Evolutionary conservation across 2,329 filamentous ascomycete species (phyloP).

Genomic region (Pyricularia pennisetigena): DNA sequence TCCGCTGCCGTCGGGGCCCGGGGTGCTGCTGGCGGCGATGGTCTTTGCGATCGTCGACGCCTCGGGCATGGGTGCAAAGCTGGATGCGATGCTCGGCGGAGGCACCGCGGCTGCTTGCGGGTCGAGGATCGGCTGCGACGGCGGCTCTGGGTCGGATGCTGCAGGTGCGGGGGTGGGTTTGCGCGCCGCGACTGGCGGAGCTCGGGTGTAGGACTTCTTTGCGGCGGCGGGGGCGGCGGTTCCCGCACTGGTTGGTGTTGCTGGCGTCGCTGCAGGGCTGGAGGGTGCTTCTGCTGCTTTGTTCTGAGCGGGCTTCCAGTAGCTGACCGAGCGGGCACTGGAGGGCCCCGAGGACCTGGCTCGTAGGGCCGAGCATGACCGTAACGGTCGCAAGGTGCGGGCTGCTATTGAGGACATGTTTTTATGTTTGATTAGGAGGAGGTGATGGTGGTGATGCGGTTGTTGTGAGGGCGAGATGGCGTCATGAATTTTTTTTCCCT

Average conservation of each 20-base stretch:
- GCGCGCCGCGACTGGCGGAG: neutral
- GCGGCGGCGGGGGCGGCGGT: neutral
- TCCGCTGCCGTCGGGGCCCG: conserved; percentile 5
- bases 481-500: neutral
- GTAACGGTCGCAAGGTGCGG: neutral
- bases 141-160: neutral
- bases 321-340: neutral
- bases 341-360: neutral
- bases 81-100: conserved; percentile 17
- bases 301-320: neutral
- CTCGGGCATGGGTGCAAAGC: conserved; percentile 18
- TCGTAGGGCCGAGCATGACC: neutral
- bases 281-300: neutral
- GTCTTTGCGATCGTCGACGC: conserved; percentile 7
- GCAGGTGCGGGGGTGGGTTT: neutral
- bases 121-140: conserved; percentile 15
- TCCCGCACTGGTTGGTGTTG: neutral
- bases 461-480: neutral
- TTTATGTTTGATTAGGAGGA: neutral
- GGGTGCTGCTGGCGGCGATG: conserved; percentile 1
- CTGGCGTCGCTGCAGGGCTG: neutral
- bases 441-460: neutral
- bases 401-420: neutral
- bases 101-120: conserved; percentile 18
- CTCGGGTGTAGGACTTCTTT: neutral